A percentile compares a stretch with the other conserved stretches of the same genome.
These are phyloP conservation scores for Cyberlindnera maritima DNA, from an alignment of 805 yeast genomes.

Conservation along the genomic window DNA sequence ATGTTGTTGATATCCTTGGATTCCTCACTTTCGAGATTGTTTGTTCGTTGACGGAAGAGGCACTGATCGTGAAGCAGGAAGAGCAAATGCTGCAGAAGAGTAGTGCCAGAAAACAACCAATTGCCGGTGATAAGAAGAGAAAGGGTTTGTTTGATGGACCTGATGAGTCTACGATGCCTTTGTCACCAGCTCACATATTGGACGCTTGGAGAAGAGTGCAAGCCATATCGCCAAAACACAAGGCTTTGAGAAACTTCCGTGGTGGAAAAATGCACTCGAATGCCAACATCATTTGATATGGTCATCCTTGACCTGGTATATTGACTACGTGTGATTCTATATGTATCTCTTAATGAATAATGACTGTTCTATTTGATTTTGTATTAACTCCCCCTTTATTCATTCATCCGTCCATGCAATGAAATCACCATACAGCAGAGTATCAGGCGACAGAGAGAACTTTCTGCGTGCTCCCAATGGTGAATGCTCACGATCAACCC, in stretches of 20 bases:
- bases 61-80: conserved; percentile 70
- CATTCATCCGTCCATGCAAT: not conserved
- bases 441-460: conserved; percentile 2
- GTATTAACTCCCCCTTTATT: too few species aligned
- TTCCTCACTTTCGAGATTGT: conserved; percentile 96
- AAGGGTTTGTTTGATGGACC: conserved; percentile 82
- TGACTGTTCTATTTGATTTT: not conserved
- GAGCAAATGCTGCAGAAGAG: conserved; percentile 49
- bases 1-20: conserved; percentile 93
- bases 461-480: conserved; percentile 1
- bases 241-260: conserved; percentile 65
- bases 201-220: conserved; percentile 90
- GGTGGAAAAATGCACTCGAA: conserved; percentile 41
- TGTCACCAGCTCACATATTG: conserved; percentile 74
- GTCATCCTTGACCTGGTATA: too few species aligned
- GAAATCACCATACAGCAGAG: conserved; percentile 5
- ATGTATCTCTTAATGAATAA: not conserved
- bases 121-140: conserved; percentile 43
- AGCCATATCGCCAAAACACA: conserved; percentile 50
- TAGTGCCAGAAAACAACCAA: conserved; percentile 25
- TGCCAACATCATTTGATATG: conserved; percentile 32
- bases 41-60: conserved; percentile 90
- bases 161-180: conserved; percentile 76
- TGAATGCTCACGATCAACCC: not conserved
- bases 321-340: too few species aligned